Conservation (phyloP, 306 rosid species). For the Canavalia ensiformis region DNA sequence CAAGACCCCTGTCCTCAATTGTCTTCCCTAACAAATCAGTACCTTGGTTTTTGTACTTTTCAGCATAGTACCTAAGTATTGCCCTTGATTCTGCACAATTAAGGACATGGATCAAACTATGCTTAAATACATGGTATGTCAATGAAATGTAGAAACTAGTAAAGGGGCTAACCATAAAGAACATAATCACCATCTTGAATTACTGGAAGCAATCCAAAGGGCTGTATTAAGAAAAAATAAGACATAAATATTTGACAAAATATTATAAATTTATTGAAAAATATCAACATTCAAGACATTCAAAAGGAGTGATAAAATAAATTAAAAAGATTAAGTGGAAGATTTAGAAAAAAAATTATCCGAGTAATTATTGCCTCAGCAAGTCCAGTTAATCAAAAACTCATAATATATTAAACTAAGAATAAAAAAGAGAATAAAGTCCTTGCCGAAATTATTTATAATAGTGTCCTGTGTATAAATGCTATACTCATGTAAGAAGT, state of each 20-base stretch:
- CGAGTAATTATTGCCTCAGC: too few species aligned
- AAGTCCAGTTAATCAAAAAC: too few species aligned
- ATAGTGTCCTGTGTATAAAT: too few species aligned
- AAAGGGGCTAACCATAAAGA: conserved; percentile 50
- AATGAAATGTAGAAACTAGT: not conserved
- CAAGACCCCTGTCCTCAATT: conserved; percentile 45
- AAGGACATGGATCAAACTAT: not conserved
- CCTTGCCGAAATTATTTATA: too few species aligned
- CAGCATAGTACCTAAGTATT: conserved; percentile 42
- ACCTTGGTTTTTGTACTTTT: conserved; percentile 42
- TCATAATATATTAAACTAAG: too few species aligned
- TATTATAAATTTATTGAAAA: not conserved
- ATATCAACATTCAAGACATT: too few species aligned
- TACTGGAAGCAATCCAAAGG: conserved; percentile 63
- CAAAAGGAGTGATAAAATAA: too few species aligned
- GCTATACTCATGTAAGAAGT: too few species aligned
- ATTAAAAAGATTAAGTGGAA: too few species aligned
- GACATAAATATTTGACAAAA: not conserved
- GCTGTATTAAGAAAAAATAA: conserved; percentile 39
- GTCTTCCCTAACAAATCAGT: conserved; percentile 48
- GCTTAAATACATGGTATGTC: not conserved
- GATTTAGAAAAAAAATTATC: too few species aligned
- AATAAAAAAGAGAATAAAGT: too few species aligned
- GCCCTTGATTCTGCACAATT: conserved; percentile 46
- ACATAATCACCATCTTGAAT: conserved; percentile 61